phyloP scores from a whole-genome alignment of 257 asterid species.

The Cordia subcordata region DNA sequence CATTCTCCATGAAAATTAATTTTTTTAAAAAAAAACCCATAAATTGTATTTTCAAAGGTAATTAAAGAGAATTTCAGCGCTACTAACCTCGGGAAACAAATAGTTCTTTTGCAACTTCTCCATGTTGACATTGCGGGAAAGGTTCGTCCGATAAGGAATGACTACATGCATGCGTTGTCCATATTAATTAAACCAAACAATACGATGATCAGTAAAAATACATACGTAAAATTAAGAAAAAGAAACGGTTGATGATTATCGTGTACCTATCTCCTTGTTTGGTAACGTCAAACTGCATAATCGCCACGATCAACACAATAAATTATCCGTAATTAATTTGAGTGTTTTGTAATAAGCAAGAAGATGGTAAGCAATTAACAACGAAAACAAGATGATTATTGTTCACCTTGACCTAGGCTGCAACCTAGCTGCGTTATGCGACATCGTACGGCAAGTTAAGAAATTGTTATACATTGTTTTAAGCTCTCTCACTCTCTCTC shows the following conservation, averaged over 20 bases:
- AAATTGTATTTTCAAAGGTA: too few relatives aligned
- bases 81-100: slow-evolving; percentile 81
- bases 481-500: too few relatives aligned
- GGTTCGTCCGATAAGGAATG: slow-evolving; percentile 28
- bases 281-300: not conserved
- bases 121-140: slow-evolving; percentile 61
- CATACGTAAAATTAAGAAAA: too few relatives aligned
- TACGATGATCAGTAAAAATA: too few relatives aligned
- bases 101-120: slow-evolving; percentile 69
- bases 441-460: slow-evolving; percentile 1
- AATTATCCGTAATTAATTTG: too few relatives aligned
- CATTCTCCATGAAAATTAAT: too few relatives aligned
- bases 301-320: not conserved
- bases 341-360: not conserved
- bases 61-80: not conserved
- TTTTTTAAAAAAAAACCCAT: too few relatives aligned
- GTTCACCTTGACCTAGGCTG: slow-evolving; percentile 10
- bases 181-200: not conserved
- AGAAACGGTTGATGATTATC: slow-evolving; percentile 11
- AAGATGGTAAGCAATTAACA: too few relatives aligned
- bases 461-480: not conserved
- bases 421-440: slow-evolving; percentile 6
- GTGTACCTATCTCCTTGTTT: slow-evolving; percentile 30
- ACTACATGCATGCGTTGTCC: slow-evolving; percentile 29
- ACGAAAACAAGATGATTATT: not conserved